These are phyloP conservation scores for Fusarium compactum DNA, from an alignment of 2,329 filamentous ascomycete species.

Conservation along the genomic window DNA sequence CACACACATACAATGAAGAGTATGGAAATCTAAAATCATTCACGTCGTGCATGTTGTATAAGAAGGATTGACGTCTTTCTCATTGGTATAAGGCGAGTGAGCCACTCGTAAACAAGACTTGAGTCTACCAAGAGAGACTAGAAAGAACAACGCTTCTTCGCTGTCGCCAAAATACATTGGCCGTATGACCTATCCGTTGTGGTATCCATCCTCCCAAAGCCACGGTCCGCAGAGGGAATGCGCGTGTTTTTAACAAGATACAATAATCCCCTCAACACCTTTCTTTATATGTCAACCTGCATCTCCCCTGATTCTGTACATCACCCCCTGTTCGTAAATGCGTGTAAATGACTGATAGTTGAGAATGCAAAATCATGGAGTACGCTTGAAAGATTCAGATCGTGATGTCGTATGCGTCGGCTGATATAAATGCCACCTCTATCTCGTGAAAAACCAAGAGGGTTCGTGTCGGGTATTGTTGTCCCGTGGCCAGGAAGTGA, in stretches of 20 bases:
- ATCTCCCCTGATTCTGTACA: neutral
- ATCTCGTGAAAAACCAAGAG: constrained; percentile 31
- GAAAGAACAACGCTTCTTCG: constrained; percentile 39
- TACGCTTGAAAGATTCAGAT: constrained; percentile 42
- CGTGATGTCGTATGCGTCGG: constrained; percentile 43
- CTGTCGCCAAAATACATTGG: constrained; percentile 38
- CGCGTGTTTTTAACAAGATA: constrained; percentile 30
- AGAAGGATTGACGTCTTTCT: constrained; percentile 41
- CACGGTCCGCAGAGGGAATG: constrained; percentile 19
- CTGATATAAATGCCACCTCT: constrained; percentile 25
- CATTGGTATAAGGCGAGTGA: constrained; percentile 33
- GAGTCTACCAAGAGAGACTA: constrained; percentile 31
- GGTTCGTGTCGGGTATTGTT: constrained; percentile 26
- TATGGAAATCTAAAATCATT: neutral
- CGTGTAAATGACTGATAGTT: constrained; percentile 42
- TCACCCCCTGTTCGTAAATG: constrained; percentile 38
- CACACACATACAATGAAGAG: neutral
- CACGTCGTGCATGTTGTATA: neutral
- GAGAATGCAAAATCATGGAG: constrained; percentile 41
- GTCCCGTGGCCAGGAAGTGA: constrained; percentile 12
- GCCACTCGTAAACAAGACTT: constrained; percentile 29
- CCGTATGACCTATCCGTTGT: constrained; percentile 29
- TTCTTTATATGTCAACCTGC: constrained; percentile 3
- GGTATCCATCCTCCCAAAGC: constrained; percentile 21
- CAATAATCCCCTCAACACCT: constrained; percentile 18